Evolutionary conservation across 805 yeast genomes (phyloP), one percentile per base, ranked within the genome.

Genomic region (Candida stauntonica): DNA sequence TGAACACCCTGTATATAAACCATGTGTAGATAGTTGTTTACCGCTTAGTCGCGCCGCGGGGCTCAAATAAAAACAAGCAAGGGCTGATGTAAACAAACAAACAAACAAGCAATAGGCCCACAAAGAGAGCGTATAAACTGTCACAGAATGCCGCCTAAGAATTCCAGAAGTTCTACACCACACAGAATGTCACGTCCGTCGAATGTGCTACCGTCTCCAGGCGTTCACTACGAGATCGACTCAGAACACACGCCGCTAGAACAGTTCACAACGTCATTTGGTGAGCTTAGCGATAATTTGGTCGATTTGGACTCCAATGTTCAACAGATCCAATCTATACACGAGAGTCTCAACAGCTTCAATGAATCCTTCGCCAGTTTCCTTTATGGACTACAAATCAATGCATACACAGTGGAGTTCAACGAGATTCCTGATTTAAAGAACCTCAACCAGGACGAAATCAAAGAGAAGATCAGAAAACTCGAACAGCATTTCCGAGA

Each of bases 331-430:
- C 75, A 75, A 36, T 61, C 60, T 35, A 71, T 81, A 9, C 87
- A 86, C 59, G 75, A 78, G 31, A 74, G 76, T 5, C 60, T 88
- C 16, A 68, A 71, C 3, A 64, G 68, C 20, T 81, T 88, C 59
- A 86, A 86, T 55, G 96, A 87, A 59, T 75, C 86, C 2, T 76
- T 88, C 50, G 79, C 86, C 1, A 68, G 89, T 28, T 79, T 87
- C 38, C 56, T 87, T 36, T 86, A 84, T 52, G 95, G 96, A 2
- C 61, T 87, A 35, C 77, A 82, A 55, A 78, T 86, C 60, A 86
- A 88, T 52, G 89, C 94, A 45, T 87, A 93, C 81, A 85, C 95
- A 61, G 83, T 83, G 19, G 88, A 84, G 52, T 85, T 85, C 36
- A 47, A 49, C 15, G 55, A 53, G 32, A 34, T 55, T 4, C 57